These are phyloP conservation scores for Fistulifera pelliculosa DNA, from an alignment of 108 stramenopile genomes.

Conservation along the genomic window DNA sequence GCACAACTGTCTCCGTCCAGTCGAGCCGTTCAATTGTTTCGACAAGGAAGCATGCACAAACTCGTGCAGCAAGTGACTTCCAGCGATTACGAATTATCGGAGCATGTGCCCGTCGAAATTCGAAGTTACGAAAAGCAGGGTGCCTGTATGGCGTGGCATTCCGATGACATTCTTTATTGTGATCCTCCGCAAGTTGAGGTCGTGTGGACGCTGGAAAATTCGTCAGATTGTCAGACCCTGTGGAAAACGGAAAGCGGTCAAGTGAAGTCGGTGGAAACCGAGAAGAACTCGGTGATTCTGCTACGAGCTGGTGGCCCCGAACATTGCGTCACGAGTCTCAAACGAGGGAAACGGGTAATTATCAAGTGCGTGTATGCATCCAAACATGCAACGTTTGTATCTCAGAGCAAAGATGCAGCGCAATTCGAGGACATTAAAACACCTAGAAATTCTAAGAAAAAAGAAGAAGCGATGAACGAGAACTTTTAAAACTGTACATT, in stretches of 20 bases:
- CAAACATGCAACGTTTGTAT: slow-evolving; percentile 19
- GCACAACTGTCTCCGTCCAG: slow-evolving; percentile 17
- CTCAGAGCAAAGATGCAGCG: too few relatives aligned
- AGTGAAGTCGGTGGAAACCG: slow-evolving; percentile 27
- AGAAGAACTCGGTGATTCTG: slow-evolving; percentile 32
- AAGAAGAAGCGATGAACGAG: too few relatives aligned
- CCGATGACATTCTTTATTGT: slow-evolving; percentile 54
- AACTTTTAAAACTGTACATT: too few relatives aligned
- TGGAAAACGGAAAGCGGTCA: slow-evolving; percentile 26
- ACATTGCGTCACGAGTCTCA: slow-evolving; percentile 47
- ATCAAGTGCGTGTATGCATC: slow-evolving; percentile 41
- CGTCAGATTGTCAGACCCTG: slow-evolving; percentile 68
- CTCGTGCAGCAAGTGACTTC: slow-evolving; percentile 24
- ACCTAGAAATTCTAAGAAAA: too few relatives aligned
- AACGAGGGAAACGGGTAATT: slow-evolving; percentile 34
- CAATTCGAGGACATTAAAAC: too few relatives aligned
- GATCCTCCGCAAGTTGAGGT: slow-evolving; percentile 61
- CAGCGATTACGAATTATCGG: slow-evolving; percentile 8
- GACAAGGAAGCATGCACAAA: slow-evolving; percentile 35
- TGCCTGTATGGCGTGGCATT: slow-evolving; percentile 69
- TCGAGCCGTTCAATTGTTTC: slow-evolving; percentile 26
- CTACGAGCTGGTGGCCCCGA: slow-evolving; percentile 34
- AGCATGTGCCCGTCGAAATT: slow-evolving; percentile 51
- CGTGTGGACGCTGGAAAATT: slow-evolving; percentile 69
- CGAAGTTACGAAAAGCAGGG: slow-evolving; percentile 60